These are phyloP conservation scores for Trichothecium sympodiale DNA, from an alignment of 2,329 filamentous ascomycete genomes.

Conservation along the genomic window DNA sequence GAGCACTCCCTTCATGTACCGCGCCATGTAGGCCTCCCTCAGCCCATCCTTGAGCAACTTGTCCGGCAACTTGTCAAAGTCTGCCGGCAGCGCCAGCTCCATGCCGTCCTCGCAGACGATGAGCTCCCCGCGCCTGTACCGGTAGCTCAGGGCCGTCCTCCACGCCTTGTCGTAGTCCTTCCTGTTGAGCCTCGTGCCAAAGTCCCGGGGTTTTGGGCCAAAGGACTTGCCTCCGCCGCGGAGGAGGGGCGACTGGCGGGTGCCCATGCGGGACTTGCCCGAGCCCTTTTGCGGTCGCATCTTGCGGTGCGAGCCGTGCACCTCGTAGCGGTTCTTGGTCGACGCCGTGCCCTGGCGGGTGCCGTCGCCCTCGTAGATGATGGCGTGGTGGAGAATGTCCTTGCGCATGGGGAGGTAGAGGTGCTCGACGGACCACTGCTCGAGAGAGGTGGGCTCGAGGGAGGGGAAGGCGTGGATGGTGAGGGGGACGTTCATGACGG, in stretches of 20 bases:
- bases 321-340: slow-evolving; percentile 70
- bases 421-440: slow-evolving; percentile 70
- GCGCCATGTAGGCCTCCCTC: slow-evolving; percentile 44
- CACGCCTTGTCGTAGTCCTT: slow-evolving; percentile 95
- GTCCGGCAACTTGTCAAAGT: slow-evolving; percentile 32
- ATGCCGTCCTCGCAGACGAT: slow-evolving; percentile 72
- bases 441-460: slow-evolving; percentile 71
- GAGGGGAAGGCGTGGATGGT: slow-evolving; percentile 87
- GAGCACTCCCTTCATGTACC: slow-evolving; percentile 59
- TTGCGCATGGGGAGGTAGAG: slow-evolving; percentile 78
- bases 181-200: slow-evolving; percentile 67
- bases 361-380: slow-evolving; percentile 85
- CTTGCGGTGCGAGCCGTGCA: slow-evolving; percentile 76
- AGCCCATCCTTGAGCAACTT: slow-evolving; percentile 35
- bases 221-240: slow-evolving; percentile 79
- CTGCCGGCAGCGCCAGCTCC: slow-evolving; percentile 49
- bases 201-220: slow-evolving; percentile 88
- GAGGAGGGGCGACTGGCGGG: slow-evolving; percentile 70
- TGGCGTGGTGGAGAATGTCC: slow-evolving; percentile 85
- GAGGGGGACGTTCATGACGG: slow-evolving; percentile 52
- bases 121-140: slow-evolving; percentile 78
- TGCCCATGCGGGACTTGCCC: slow-evolving; percentile 68
- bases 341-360: slow-evolving; percentile 79
- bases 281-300: slow-evolving; percentile 78
- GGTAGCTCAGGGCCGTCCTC: slow-evolving; percentile 86